Evolutionary conservation across 371 early-diverging fungal genomes (phyloP).

Genomic region (Aphelidium insulamus): DNA sequence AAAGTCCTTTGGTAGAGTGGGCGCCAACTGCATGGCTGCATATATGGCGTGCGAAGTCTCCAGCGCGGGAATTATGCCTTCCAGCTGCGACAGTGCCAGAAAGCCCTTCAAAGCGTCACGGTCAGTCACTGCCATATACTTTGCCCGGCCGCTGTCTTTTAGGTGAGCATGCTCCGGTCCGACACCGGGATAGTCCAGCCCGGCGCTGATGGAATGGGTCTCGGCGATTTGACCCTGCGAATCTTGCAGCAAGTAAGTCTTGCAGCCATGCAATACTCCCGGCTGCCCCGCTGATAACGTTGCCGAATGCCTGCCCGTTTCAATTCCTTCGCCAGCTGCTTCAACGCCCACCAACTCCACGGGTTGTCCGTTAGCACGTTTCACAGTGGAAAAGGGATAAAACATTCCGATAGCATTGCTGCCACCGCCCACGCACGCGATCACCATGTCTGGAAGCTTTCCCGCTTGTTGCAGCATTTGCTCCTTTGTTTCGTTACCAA

Average conservation of each 20-base stretch:
- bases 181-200: slow-evolving; percentile 91
- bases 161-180: slow-evolving; percentile 90
- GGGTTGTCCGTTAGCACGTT: too few species aligned
- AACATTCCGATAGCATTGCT: slow-evolving; percentile 93
- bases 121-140: slow-evolving; percentile 66
- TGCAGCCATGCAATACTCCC: slow-evolving; percentile 89
- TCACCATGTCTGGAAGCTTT: slow-evolving; percentile 68
- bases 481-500: slow-evolving; percentile 58
- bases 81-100: slow-evolving; percentile 57
- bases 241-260: slow-evolving; percentile 83
- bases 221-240: slow-evolving; percentile 78
- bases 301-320: slow-evolving; percentile 70
- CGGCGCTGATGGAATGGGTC: slow-evolving; percentile 85
- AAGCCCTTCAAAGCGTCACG: slow-evolving; percentile 71
- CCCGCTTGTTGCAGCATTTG: slow-evolving; percentile 60
- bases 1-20: slow-evolving; percentile 43
- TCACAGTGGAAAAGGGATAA: slow-evolving; percentile 72
- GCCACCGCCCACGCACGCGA: slow-evolving; percentile 93
- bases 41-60: slow-evolving; percentile 88
- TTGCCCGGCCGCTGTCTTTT: slow-evolving; percentile 62
- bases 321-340: slow-evolving; percentile 73
- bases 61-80: slow-evolving; percentile 77
- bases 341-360: slow-evolving; percentile 82
- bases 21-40: slow-evolving; percentile 53
- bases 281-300: slow-evolving; percentile 64